Percentiles rank a stretch among this genome's conserved stretches.
These are phyloP conservation scores for Hordeum pubiflorum DNA, from an alignment of 202 grass and related monocot genomes.

Conservation along the genomic window DNA sequence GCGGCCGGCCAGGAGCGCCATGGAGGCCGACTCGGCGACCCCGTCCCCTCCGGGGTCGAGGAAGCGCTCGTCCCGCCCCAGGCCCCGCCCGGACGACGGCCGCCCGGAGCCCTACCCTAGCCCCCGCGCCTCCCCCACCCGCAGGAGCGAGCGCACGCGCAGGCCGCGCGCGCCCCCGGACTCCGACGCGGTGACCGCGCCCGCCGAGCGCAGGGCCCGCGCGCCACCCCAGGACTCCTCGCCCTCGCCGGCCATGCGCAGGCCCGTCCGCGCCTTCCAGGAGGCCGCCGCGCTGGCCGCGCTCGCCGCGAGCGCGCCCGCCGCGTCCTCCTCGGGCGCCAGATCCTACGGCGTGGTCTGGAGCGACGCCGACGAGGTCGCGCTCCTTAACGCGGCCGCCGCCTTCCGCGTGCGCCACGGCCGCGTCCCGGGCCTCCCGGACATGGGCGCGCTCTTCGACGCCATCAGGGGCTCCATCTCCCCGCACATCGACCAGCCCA, in stretches of 20 bases:
- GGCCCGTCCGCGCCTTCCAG: background rate
- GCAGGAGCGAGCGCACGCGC: constrained; percentile 44
- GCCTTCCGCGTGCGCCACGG: constrained; percentile 53
- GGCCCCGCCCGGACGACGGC: constrained; percentile 3
- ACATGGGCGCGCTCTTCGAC: constrained; percentile 55
- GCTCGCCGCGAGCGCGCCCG: background rate
- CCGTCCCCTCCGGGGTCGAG: constrained; percentile 20
- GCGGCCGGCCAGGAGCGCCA: constrained; percentile 21
- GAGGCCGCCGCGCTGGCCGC: constrained; percentile 16
- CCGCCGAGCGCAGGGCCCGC: constrained; percentile 32
- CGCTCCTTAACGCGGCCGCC: constrained; percentile 42
- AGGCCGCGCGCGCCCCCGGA: constrained; percentile 33
- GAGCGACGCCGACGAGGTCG: constrained; percentile 50
- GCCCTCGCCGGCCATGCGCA: background rate
- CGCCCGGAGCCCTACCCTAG: constrained; percentile 32
- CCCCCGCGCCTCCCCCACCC: constrained; percentile 10
- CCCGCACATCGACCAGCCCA: constrained; percentile 49
- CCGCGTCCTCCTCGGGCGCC: background rate
- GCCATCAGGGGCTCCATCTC: constrained; percentile 41
- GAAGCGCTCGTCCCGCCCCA: constrained; percentile 26
- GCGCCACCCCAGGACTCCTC: constrained; percentile 21
- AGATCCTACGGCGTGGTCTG: constrained; percentile 25
- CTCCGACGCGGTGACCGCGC: constrained; percentile 17
- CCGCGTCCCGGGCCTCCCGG: constrained; percentile 32
- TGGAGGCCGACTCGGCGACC: constrained; percentile 13